A percentile compares a stretch with the other conserved stretches of the same genome.
Evolutionary conservation across 257 asterid genomes (phyloP).

Genomic region (Ilex asprella): DNA sequence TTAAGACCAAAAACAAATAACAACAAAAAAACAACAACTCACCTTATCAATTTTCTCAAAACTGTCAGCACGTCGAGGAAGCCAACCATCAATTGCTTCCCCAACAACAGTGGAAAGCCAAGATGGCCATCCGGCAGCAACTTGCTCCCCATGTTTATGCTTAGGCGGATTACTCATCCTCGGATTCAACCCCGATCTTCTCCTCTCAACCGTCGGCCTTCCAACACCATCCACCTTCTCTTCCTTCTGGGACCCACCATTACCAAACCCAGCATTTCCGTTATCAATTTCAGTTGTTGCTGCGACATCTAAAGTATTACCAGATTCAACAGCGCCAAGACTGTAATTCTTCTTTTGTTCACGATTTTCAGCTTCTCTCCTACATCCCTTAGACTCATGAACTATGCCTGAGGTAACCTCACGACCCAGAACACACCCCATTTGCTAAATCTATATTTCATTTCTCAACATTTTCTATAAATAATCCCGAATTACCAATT

Average conservation of each 20-base stretch:
- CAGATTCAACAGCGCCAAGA: constrained; percentile 13
- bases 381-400: constrained; percentile 21
- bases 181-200: constrained; percentile 73
- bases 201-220: constrained; percentile 58
- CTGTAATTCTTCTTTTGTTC: constrained; percentile 22
- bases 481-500: no score
- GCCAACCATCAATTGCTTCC: constrained; percentile 94
- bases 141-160: constrained; percentile 86
- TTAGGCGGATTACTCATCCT: constrained; percentile 73
- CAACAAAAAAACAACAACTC: constrained; percentile 12
- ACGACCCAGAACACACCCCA: constrained; percentile 46
- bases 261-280: constrained; percentile 6
- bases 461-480: constrained; percentile 17
- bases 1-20: constrained; percentile 5
- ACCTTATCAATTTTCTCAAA: constrained; percentile 92
- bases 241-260: constrained; percentile 27
- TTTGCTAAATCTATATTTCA: constrained; percentile 28
- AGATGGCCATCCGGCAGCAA: constrained; percentile 99
- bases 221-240: constrained; percentile 43
- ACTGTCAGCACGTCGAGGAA: constrained; percentile 88
- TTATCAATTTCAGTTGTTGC: neutral
- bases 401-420: constrained; percentile 30
- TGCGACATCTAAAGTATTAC: constrained; percentile 21
- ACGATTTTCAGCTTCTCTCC: constrained; percentile 18
- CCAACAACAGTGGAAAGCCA: constrained; percentile 96